These are phyloP conservation scores for Fragilaria crotonensis DNA, from an alignment of 108 stramenopile species.

Conservation along the genomic window DNA sequence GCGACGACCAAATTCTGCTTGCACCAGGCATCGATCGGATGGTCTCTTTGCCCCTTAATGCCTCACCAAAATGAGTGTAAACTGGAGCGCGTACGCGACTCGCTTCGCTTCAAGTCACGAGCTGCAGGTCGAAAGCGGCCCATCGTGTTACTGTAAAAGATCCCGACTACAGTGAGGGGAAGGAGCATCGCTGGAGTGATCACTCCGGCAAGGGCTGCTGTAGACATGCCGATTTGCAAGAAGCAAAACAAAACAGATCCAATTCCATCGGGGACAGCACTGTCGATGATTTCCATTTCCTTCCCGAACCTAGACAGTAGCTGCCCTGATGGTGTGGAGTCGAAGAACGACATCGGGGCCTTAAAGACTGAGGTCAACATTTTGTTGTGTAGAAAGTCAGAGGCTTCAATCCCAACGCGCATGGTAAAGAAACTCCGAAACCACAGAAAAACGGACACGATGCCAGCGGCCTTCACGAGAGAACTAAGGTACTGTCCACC, in stretches of 20 bases:
- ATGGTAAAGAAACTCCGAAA: slow-evolving; percentile 61
- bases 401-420: slow-evolving; percentile 59
- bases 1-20: slow-evolving; percentile 37
- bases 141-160: slow-evolving; percentile 51
- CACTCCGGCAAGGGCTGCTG: slow-evolving; percentile 47
- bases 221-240: slow-evolving; percentile 55
- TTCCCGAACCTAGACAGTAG: slow-evolving; percentile 85
- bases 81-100: slow-evolving; percentile 84
- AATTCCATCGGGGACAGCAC: slow-evolving; percentile 62
- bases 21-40: slow-evolving; percentile 79
- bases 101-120: slow-evolving; percentile 78
- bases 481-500: slow-evolving; percentile 42
- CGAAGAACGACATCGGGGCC: slow-evolving; percentile 90
- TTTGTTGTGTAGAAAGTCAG: slow-evolving; percentile 46
- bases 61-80: slow-evolving; percentile 92
- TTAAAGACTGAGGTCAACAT: slow-evolving; percentile 77
- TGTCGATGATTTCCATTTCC: slow-evolving; percentile 75
- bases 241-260: slow-evolving; percentile 61
- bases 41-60: slow-evolving; percentile 76
- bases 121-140: slow-evolving; percentile 61
- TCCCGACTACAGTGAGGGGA: slow-evolving; percentile 37
- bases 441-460: slow-evolving; percentile 61
- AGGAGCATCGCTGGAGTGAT: slow-evolving; percentile 56
- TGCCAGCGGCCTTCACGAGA: slow-evolving; percentile 60
- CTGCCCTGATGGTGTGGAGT: slow-evolving; percentile 87